Conservation (phyloP, 2,329 filamentous ascomycete genomes). For the Biscogniauxia sp. region DNA sequence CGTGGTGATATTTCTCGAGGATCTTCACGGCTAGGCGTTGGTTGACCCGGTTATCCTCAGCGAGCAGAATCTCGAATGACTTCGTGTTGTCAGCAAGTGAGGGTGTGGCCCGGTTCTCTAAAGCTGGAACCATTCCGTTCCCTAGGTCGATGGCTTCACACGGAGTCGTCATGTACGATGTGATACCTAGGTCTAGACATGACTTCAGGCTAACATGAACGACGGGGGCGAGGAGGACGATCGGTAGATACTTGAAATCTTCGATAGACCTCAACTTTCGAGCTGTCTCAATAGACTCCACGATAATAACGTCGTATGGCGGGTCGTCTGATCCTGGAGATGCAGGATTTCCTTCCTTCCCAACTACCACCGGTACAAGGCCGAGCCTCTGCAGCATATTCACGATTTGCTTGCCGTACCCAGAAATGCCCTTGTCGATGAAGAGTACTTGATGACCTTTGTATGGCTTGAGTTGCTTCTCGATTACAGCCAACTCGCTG, state of each 20-base stretch:
- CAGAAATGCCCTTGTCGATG: conserved; percentile 85
- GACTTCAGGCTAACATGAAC: conserved; percentile 92
- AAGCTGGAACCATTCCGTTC: conserved; percentile 91
- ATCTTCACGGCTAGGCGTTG: conserved; percentile 96
- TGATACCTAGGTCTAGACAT: conserved; percentile 90
- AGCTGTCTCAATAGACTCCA: conserved; percentile 92
- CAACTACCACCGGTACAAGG: conserved; percentile 79
- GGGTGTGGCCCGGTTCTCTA: conserved; percentile 90
- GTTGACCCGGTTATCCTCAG: conserved; percentile 97
- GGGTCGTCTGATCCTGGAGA: conserved; percentile 56
- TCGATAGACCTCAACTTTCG: conserved; percentile 80
- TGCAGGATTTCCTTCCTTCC: conserved; percentile 66
- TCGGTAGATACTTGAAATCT: conserved; percentile 96
- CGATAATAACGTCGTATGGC: conserved; percentile 91
- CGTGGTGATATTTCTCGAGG: conserved; percentile 92
- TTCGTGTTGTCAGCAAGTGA: conserved; percentile 90
- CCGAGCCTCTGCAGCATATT: conserved; percentile 76
- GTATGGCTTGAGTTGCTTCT: conserved; percentile 85
- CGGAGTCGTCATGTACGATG: conserved; percentile 98
- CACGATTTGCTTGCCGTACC: conserved; percentile 72
- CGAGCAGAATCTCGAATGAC: conserved; percentile 91
- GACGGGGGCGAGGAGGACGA: conserved; percentile 84
- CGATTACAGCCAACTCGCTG: conserved; percentile 73
- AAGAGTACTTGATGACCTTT: conserved; percentile 89
- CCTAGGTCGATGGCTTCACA: conserved; percentile 91